Conservation (phyloP, 495 filamentous ascomycete species). For the Talaromyces thailandensis region DNA sequence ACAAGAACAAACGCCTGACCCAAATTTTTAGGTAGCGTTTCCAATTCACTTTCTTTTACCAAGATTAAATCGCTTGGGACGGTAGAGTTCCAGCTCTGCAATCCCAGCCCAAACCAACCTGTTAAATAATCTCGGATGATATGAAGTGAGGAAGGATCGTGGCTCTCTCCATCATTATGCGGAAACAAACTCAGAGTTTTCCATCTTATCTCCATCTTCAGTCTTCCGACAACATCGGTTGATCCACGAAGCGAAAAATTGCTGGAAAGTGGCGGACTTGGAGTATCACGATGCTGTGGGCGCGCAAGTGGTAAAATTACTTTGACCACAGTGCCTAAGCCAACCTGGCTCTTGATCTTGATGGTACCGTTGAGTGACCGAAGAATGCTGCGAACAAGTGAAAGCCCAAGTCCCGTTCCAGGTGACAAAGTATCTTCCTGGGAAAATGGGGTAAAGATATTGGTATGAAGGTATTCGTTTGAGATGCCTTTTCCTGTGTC, state of each 20-base stretch:
- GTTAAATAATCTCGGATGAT: not conserved
- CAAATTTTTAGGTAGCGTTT: not conserved
- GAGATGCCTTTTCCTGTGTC: conserved; percentile 70
- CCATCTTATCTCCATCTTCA: not conserved
- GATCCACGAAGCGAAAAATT: not conserved
- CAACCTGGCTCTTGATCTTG: conserved; percentile 38
- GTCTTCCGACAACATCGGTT: not conserved
- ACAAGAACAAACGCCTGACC: not conserved
- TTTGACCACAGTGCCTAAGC: conserved; percentile 41
- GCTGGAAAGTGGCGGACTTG: not conserved
- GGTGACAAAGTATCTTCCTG: conserved; percentile 59
- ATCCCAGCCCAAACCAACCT: not conserved
- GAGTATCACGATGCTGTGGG: not conserved
- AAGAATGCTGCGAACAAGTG: conserved; percentile 44
- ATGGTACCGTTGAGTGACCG: conserved; percentile 43
- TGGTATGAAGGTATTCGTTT: conserved; percentile 58
- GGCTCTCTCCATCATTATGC: not conserved
- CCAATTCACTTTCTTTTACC: not conserved
- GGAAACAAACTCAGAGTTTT: not conserved
- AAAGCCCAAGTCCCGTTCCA: conserved; percentile 43
- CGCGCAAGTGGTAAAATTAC: conserved; percentile 34
- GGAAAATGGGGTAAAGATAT: conserved; percentile 63
- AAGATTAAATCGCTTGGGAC: not conserved
- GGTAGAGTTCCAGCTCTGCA: not conserved
- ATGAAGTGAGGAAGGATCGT: not conserved